A percentile compares a stretch with the other conserved stretches of the same genome.
These are phyloP conservation scores for Alternaria arbusti DNA, from an alignment of 2,329 filamentous ascomycete species.

Conservation along the genomic window DNA sequence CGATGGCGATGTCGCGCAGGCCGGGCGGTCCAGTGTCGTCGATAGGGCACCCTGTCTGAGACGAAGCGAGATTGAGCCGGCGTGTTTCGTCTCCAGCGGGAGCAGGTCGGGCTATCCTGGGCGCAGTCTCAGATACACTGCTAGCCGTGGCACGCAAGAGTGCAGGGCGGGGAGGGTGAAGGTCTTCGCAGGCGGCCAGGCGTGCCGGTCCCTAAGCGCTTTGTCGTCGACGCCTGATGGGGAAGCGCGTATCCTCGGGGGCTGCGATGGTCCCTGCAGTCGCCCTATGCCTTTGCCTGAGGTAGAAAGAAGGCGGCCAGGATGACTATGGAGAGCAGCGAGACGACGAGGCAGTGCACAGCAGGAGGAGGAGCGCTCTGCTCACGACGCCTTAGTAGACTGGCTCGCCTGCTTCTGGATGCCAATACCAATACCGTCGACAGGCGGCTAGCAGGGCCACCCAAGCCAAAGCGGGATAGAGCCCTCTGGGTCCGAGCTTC, in stretches of 20 bases:
- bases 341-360: not conserved
- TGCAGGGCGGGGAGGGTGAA: constrained; percentile 9
- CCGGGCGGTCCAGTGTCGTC: constrained; percentile 15
- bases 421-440: constrained; percentile 11
- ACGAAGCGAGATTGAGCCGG: constrained; percentile 48
- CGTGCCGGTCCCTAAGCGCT: constrained; percentile 16
- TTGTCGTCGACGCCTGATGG: constrained; percentile 15
- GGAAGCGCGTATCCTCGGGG: constrained; percentile 8
- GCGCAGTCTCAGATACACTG: constrained; percentile 32
- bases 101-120: constrained; percentile 15
- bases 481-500: constrained; percentile 7
- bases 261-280: constrained; percentile 8
- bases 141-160: constrained; percentile 6
- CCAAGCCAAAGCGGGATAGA: constrained; percentile 15
- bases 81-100: constrained; percentile 35
- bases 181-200: constrained; percentile 8
- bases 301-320: not conserved
- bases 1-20: constrained; percentile 20
- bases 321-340: not conserved
- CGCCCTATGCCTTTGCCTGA: not conserved
- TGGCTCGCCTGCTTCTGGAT: constrained; percentile 4
- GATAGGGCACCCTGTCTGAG: constrained; percentile 40
- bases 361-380: not conserved
- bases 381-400: not conserved
- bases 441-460: constrained; percentile 20